Percentiles rank a stretch among this genome's conserved stretches.
phyloP scores from a whole-genome alignment of 2,329 filamentous ascomycete genomes.

The Xylaria multiplex region DNA sequence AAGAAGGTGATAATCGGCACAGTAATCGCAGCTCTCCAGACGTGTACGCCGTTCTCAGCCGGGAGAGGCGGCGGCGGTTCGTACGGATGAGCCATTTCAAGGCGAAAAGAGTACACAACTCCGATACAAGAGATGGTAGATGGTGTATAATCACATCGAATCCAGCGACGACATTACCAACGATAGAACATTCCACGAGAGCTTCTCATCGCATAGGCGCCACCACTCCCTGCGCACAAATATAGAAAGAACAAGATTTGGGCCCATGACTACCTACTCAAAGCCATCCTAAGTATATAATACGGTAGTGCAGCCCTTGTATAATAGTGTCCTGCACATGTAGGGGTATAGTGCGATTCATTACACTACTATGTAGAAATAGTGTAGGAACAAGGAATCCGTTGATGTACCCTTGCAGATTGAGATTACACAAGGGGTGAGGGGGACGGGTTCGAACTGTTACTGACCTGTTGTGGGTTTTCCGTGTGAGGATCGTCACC shows the following conservation, averaged over 20 bases:
- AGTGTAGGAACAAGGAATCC: conserved; percentile 8
- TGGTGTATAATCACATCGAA: conserved; percentile 28
- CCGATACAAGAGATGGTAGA: not conserved
- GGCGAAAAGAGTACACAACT: conserved; percentile 23
- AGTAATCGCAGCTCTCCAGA: conserved; percentile 44
- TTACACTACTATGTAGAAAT: not conserved
- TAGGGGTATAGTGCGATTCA: not conserved
- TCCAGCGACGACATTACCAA: conserved; percentile 30
- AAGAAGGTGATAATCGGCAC: conserved; percentile 46
- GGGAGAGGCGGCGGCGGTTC: conserved; percentile 38
- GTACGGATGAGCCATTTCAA: conserved; percentile 31
- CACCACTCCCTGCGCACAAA: conserved; percentile 26
- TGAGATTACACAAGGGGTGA: conserved; percentile 20
- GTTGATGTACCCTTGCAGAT: conserved; percentile 16
- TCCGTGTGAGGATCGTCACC: conserved; percentile 8
- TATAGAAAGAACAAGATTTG: conserved; percentile 7
- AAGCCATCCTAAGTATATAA: not conserved
- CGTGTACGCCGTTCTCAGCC: conserved; percentile 46
- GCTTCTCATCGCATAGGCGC: not conserved
- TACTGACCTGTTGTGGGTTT: not conserved
- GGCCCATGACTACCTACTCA: not conserved
- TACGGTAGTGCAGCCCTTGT: too few species aligned
- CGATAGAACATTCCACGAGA: conserved; percentile 10
- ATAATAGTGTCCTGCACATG: not conserved
- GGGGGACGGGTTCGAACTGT: conserved; percentile 7